Conservation (phyloP, 2,329 filamentous ascomycete genomes). For the Alternaria sp. region DNA sequence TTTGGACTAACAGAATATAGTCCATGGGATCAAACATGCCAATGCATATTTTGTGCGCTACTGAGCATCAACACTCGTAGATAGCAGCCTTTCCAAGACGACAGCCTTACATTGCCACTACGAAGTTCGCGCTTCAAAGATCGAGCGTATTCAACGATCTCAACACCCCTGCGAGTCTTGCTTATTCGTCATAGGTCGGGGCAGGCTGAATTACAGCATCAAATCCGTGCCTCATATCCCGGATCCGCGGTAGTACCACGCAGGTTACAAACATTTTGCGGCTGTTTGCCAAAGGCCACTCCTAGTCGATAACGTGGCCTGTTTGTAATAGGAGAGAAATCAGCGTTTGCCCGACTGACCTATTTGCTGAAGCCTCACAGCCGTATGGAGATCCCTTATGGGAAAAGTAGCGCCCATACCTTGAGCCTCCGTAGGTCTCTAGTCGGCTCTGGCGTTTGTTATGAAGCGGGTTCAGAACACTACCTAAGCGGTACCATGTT, state of each 20-base stretch:
- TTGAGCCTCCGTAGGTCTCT: not conserved
- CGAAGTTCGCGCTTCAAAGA: not conserved
- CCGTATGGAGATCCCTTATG: not conserved
- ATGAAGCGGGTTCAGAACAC: conserved; percentile 9
- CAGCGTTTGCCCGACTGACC: conserved; percentile 5
- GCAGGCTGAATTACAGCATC: conserved; percentile 5
- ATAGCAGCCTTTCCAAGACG: not conserved
- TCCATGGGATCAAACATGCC: not conserved
- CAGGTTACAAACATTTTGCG: conserved; percentile 21
- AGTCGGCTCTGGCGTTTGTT: conserved; percentile 15
- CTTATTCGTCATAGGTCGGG: not conserved
- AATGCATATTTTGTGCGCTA: not conserved
- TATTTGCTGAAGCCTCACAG: conserved; percentile 4
- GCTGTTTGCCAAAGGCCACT: not conserved
- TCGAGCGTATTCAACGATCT: not conserved
- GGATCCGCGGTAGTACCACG: conserved; percentile 28
- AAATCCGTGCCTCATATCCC: conserved; percentile 20
- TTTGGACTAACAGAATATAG: conserved; percentile 1
- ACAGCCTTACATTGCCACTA: not conserved
- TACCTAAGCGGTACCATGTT: conserved; percentile 21
- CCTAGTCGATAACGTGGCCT: not conserved
- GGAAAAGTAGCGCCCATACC: not conserved
- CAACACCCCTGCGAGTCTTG: not conserved
- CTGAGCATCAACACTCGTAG: not conserved
- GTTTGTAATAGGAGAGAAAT: not conserved